Base-by-base conservation (phyloP, 331 rosid species). In the Telfairia occidentalis region DNA sequence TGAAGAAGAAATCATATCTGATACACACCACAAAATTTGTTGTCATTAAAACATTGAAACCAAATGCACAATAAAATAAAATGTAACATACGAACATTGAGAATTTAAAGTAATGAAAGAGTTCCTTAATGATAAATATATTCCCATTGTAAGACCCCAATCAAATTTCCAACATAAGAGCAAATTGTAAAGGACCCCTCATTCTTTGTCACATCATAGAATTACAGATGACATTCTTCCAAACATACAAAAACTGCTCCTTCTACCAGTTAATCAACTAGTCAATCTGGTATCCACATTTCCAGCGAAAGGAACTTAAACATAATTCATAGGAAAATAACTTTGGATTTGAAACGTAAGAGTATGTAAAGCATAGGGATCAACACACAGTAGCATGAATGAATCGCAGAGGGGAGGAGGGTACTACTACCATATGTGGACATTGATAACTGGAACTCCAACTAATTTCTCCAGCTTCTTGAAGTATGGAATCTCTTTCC, bases 401-500 rank as follows among this genome's bases (percentile, higher is more conserved):
- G 7, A 64, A 26, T 46, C 58, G 2, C 7, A 26, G 58, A 28
- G 37, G 26, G 26, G 13, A 23, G 9, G 40, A 70, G 28, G 32
- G 55, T 24, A 42, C 35, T 67, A 70, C 42, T 50, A 94, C 98
- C 98, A 94, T 84, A 94, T 91, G 75, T 94, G 98, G 76, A 94
- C 89, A 77, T 94, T 94, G 77, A 94, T 91, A 79, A 94, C 97
- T 0, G 97, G 98, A 79, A 94, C 98, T 74, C 98, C 98, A 66
- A 94, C 92, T 72, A 94, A 76, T 84, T 94, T 94, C 18, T 91
- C 92, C 85, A 94, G 74, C 86, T 85, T 91, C 89, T 90, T 90
- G 85, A 94, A 94, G 88, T 91, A 91, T 7, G 92, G 92, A 58
- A 94, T 85, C 85, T 83, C 92, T 86, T 87, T 88, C 98, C 98